phyloP scores from a whole-genome alignment of 2,329 filamentous ascomycete species.

The Nigrospora oryzae region DNA sequence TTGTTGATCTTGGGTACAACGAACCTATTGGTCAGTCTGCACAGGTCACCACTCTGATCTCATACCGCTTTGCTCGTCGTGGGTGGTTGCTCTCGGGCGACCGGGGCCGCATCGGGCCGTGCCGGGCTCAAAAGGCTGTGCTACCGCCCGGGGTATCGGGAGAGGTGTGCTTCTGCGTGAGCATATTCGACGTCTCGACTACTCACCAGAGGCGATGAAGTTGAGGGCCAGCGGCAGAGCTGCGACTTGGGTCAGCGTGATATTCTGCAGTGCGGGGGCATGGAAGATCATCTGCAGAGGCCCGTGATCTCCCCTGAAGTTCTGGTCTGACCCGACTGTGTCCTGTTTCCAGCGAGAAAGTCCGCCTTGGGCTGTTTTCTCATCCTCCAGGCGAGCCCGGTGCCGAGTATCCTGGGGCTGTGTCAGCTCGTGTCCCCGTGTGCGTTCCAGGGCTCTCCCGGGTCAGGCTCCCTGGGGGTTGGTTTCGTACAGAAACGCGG shows the following conservation, averaged over 20 bases:
- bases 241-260: constrained; percentile 24
- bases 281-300: no score
- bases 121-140: constrained; percentile 23
- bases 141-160: constrained; percentile 55
- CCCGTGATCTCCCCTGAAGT: no score
- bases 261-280: neutral
- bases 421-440: neutral
- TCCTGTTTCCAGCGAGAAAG: constrained; percentile 69
- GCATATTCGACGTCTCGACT: constrained; percentile 24
- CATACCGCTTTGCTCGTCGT: constrained; percentile 3
- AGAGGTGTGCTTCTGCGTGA: constrained; percentile 16
- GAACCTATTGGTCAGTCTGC: constrained; percentile 30
- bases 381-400: constrained; percentile 47
- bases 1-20: constrained; percentile 30
- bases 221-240: constrained; percentile 76
- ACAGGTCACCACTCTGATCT: constrained; percentile 10
- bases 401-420: constrained; percentile 51
- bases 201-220: constrained; percentile 91
- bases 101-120: neutral
- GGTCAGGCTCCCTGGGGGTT: no score
- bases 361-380: constrained; percentile 59
- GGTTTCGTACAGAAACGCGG: constrained; percentile 58
- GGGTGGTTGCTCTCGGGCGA: neutral
- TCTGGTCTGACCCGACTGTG: constrained; percentile 66
- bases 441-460: no score